A percentile compares a stretch with the other conserved stretches of the same genome.
Conservation (phyloP, 2,329 filamentous ascomycete genomes). For the Pestalotiopsis sp. region DNA sequence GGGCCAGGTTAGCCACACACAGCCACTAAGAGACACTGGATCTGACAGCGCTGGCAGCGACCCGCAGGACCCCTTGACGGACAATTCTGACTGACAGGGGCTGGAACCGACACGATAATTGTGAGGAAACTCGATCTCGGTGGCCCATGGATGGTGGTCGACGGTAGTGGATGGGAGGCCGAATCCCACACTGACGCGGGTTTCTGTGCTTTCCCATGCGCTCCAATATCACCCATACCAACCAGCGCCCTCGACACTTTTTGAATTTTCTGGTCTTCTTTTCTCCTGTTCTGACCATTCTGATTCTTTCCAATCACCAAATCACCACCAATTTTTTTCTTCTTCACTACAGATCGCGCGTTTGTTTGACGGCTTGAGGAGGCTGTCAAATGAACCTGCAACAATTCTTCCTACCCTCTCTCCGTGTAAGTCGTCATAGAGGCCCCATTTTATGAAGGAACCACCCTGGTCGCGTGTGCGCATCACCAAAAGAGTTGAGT, state of each 20-base stretch:
- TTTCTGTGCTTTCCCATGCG: neutral
- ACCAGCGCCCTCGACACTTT: slow-evolving; percentile 4
- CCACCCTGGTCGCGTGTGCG: slow-evolving; percentile 1
- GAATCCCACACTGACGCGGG: neutral
- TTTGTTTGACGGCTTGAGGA: slow-evolving; percentile 79
- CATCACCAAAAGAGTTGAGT: neutral
- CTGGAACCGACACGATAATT: neutral
- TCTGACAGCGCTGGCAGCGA: slow-evolving; percentile 1
- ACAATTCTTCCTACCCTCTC: slow-evolving; percentile 58
- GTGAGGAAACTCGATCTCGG: neutral
- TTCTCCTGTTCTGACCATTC: neutral
- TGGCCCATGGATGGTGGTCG: neutral
- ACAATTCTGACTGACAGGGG: neutral
- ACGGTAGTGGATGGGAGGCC: neutral
- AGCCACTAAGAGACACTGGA: neutral
- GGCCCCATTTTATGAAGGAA: neutral
- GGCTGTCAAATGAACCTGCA: slow-evolving; percentile 99
- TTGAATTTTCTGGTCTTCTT: neutral
- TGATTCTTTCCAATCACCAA: slow-evolving; percentile 5
- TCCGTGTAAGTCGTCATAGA: slow-evolving; percentile 55
- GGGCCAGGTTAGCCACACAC: neutral
- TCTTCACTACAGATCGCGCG: slow-evolving; percentile 59
- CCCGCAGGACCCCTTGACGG: slow-evolving; percentile 1
- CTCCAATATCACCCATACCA: neutral
- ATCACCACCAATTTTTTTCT: slow-evolving; percentile 11